Base-by-base conservation (phyloP, 192 early-diverging fungal genomes). In the Dimargaris cristalligena region DNA sequence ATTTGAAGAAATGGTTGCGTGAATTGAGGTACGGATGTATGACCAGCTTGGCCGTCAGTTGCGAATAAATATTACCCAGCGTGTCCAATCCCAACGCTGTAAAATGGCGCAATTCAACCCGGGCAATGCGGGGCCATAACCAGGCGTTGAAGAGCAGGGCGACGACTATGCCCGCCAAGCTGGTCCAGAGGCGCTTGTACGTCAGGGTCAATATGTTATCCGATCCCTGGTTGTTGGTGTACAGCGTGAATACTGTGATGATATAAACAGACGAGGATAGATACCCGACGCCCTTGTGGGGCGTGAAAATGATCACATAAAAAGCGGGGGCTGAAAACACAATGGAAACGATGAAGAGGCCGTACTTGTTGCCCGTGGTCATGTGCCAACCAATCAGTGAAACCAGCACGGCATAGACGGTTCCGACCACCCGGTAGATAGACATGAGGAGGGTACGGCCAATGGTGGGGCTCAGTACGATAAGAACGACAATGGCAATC, bases 381-480 rank as follows among this genome's bases (percentile, higher is more conserved):
- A 52, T 2, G 29, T 52, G 29, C 51, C 51, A 52, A 2, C 14
- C 16, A 28, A 28, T 23, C 51, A 52, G 22, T 9, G 51, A n/a
- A 52, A 52, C 22, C 2, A 29, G 2, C 23, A 14, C 22, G 23
- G 22, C 22, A 28, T 16, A 18, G 2, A 29, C 2, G 22, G 29
- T 29, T 1, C 4, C 51, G 29, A 22, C 1, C 2, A 23, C 29
- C 9, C 51, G 51, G 26, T 52, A 52, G 29, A 52, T 52, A 28
- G 51, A 22, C 51, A 52, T 52, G 51, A 23, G 2, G 14, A 52
- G 26, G 22, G 51, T 52, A 1, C 51, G 3, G 51, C 51, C 51
- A 4, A 52, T 29, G 16, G 51, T 52, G 51, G 51, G 51, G 51
- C 22, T 52, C 51, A 52, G 16, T 16, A 52, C 51, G 9, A 52